Conservation (phyloP, 129 eudicot genomes). For the Flaveria ramosissima region DNA sequence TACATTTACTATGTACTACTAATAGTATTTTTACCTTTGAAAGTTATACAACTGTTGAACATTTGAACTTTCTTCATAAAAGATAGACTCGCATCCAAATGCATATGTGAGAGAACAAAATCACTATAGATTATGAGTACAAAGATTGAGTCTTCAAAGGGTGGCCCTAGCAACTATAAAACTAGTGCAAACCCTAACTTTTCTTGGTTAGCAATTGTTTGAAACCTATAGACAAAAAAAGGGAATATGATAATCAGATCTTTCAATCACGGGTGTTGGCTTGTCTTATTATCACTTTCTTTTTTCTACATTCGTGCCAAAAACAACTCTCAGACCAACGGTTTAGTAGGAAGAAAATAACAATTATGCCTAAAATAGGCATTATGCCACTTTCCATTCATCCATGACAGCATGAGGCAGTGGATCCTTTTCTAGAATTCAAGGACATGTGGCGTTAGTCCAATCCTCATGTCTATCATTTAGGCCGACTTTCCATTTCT, state of each 20-base stretch:
- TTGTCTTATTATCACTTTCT: slow-evolving; percentile 3
- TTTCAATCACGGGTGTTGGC: not conserved
- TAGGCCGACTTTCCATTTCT: not conserved
- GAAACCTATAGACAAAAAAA: slow-evolving; percentile 5
- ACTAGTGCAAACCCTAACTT: slow-evolving; percentile 11
- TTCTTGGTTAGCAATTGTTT: not conserved
- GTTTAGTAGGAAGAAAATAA: not conserved
- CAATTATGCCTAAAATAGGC: not conserved
- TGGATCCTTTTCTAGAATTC: not conserved
- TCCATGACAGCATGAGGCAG: not conserved
- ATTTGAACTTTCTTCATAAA: not conserved
- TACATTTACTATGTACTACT: not conserved
- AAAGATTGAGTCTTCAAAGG: not conserved
- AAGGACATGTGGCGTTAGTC: not conserved
- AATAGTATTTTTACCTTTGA: not conserved
- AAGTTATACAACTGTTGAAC: not conserved
- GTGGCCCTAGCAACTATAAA: slow-evolving; percentile 15
- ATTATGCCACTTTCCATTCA: not conserved
- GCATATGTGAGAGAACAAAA: not conserved
- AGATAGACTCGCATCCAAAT: not conserved
- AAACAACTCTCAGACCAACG: not conserved
- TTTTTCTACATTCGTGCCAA: not conserved
- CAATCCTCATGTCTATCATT: not conserved
- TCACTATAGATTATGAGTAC: not conserved
- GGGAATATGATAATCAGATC: not conserved